Conservation (phyloP, 2,329 filamentous ascomycete genomes). For the Pseudogymnoascus sp. region DNA sequence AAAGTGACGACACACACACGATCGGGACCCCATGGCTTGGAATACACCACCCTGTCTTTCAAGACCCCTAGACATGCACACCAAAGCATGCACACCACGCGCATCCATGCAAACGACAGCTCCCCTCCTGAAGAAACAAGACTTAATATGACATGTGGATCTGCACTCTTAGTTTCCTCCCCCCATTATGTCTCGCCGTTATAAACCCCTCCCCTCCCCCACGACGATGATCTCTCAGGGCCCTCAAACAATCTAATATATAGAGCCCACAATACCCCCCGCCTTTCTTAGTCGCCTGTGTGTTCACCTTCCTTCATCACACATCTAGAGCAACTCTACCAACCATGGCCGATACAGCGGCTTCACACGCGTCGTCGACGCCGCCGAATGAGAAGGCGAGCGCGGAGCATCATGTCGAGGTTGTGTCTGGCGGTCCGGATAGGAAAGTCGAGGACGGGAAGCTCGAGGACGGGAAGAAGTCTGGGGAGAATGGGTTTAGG, state of each 20-base stretch:
- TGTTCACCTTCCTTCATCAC: neutral
- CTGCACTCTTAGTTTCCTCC: neutral
- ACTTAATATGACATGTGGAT: slow-evolving; percentile 3
- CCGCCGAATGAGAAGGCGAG: slow-evolving; percentile 19
- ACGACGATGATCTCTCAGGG: neutral
- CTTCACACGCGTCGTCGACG: slow-evolving; percentile 15
- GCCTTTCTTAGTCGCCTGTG: neutral
- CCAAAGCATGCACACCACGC: neutral
- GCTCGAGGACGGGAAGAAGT: slow-evolving; percentile 26
- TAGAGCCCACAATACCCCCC: neutral
- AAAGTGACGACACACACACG: neutral
- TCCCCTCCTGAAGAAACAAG: neutral
- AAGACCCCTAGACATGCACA: neutral
- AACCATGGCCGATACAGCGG: slow-evolving; percentile 1
- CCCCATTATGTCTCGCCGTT: neutral
- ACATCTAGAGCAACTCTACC: neutral
- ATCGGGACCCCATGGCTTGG: neutral
- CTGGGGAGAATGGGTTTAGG: slow-evolving; percentile 37
- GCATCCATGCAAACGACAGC: neutral
- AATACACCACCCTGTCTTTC: neutral
- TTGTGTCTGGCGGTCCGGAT: neutral
- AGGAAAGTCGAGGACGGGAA: neutral
- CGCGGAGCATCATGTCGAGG: neutral
- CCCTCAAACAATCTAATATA: neutral
- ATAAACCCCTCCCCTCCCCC: neutral